phyloP scores from a whole-genome alignment of 176 grass and related monocot genomes.

The Avena insularis region DNA sequence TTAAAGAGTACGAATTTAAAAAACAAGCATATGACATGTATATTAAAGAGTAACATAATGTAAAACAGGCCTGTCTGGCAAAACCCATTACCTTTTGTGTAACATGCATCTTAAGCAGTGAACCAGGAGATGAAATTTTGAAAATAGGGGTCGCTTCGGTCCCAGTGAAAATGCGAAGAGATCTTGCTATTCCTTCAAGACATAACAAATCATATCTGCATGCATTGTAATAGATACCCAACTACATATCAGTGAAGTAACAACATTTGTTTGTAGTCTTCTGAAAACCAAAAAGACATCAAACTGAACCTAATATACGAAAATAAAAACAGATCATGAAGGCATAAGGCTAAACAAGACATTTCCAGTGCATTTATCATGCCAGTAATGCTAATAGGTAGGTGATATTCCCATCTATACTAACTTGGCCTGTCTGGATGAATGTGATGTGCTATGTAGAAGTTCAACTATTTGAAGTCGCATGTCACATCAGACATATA shows the following conservation, averaged over 20 bases:
- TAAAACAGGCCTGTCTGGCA: background rate
- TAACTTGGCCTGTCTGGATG: background rate
- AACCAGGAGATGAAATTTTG: constrained; percentile 57
- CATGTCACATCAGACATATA: constrained; percentile 18
- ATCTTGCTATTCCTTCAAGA: constrained; percentile 84
- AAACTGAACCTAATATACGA: background rate
- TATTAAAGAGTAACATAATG: background rate
- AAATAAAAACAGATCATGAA: background rate
- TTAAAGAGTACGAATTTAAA: too few relatives aligned
- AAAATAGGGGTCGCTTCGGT: constrained; percentile 66
- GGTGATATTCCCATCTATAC: background rate
- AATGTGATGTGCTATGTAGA: background rate
- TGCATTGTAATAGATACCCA: constrained; percentile 19
- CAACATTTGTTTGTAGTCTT: background rate
- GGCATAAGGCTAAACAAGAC: constrained; percentile 28
- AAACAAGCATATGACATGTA: too few relatives aligned
- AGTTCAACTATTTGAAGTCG: constrained; percentile 16
- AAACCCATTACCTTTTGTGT: constrained; percentile 65
- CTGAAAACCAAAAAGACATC: background rate
- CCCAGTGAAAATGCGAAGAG: constrained; percentile 79
- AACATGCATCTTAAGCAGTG: constrained; percentile 79
- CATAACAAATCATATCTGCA: constrained; percentile 94
- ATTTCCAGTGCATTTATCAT: background rate
- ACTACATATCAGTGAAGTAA: constrained; percentile 9
- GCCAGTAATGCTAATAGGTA: background rate